These are phyloP conservation scores for Candolleomyces efflorescens DNA, from an alignment of 768 basidiomycete species.

Conservation along the genomic window DNA sequence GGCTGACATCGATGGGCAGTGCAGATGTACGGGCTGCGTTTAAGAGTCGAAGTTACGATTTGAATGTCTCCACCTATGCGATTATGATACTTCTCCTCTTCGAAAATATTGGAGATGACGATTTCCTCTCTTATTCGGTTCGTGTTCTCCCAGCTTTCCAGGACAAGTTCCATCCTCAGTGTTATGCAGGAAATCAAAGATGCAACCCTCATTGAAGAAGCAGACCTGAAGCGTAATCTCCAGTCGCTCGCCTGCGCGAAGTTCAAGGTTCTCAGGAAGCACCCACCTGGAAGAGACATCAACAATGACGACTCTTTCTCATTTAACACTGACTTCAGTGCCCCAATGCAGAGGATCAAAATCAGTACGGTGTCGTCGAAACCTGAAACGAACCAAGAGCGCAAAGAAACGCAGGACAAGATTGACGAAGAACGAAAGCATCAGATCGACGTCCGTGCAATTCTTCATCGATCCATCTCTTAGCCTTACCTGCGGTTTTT, in stretches of 20 bases:
- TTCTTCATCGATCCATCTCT: too few relatives aligned
- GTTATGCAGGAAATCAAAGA: constrained; percentile 71
- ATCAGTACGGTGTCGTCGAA: constrained; percentile 86
- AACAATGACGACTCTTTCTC: constrained; percentile 74
- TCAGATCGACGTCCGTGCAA: constrained; percentile 72
- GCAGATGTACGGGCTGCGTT: constrained; percentile 86
- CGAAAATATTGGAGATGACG: constrained; percentile 62
- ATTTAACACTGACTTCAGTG: constrained; percentile 81
- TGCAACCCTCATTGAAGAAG: constrained; percentile 68
- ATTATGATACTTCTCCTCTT: constrained; percentile 87
- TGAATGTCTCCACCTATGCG: constrained; percentile 90
- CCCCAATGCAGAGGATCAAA: constrained; percentile 86
- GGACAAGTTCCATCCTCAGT: constrained; percentile 2
- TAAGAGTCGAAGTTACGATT: constrained; percentile 74
- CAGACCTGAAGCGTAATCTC: constrained; percentile 84
- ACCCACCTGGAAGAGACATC: constrained; percentile 84
- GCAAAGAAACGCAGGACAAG: constrained; percentile 84
- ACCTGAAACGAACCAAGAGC: constrained; percentile 82
- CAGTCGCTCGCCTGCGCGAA: constrained; percentile 97
- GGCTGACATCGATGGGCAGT: constrained; percentile 87
- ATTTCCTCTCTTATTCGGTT: constrained; percentile 69
- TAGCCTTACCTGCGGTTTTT: neutral
- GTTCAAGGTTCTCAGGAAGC: constrained; percentile 87
- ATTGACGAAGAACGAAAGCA: constrained; percentile 90
- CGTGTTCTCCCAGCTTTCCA: neutral